Percentiles rank a stretch among this genome's conserved stretches.
phyloP scores from a whole-genome alignment of 257 asterid genomes.

The Lantana camara region DNA sequence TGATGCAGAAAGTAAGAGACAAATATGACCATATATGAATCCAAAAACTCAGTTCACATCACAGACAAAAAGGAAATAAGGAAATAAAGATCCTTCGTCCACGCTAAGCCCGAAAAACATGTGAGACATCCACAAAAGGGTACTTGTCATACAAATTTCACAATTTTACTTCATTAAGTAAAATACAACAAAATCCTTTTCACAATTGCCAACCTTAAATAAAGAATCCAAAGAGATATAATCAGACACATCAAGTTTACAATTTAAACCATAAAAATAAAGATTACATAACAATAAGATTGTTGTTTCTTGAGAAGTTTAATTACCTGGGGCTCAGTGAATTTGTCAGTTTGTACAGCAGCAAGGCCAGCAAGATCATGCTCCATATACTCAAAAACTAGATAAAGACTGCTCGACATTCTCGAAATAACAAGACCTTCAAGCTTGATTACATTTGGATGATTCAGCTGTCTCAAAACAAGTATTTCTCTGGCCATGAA shows the following conservation, averaged over 20 bases:
- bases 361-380: slow-evolving; percentile 68
- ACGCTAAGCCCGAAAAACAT: slow-evolving; percentile 13
- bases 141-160: slow-evolving; percentile 13
- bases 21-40: slow-evolving; percentile 29
- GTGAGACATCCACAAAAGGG: background rate
- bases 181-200: slow-evolving; percentile 9
- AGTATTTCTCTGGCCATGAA: slow-evolving; percentile 84
- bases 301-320: slow-evolving; percentile 14
- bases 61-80: slow-evolving; percentile 13
- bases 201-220: slow-evolving; percentile 27
- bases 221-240: slow-evolving; percentile 18
- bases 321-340: slow-evolving; percentile 55
- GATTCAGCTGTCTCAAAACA: slow-evolving; percentile 47
- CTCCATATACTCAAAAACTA: slow-evolving; percentile 61
- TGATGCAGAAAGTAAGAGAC: slow-evolving; percentile 38
- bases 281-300: background rate
- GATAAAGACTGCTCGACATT: slow-evolving; percentile 61
- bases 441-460: slow-evolving; percentile 61
- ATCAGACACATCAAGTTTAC: slow-evolving; percentile 4
- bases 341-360: slow-evolving; percentile 45
- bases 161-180: slow-evolving; percentile 1
- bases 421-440: slow-evolving; percentile 61
- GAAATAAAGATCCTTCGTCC: slow-evolving; percentile 20
- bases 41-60: slow-evolving; percentile 26
- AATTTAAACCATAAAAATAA: slow-evolving; percentile 24